These are phyloP conservation scores for Saturnispora saitoi DNA, from an alignment of 805 yeast species.

Conservation along the genomic window DNA sequence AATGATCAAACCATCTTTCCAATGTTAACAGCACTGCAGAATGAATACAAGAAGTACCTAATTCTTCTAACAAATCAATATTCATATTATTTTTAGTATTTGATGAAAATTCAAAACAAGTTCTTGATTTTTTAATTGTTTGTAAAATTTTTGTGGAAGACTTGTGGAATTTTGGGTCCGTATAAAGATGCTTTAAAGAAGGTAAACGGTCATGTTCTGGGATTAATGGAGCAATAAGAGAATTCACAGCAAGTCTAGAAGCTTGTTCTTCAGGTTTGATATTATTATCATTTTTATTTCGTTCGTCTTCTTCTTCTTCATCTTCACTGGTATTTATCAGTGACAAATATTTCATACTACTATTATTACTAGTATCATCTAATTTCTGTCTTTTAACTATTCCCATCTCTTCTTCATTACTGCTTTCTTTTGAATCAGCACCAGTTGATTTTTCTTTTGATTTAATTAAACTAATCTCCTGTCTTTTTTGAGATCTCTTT, in stretches of 20 bases:
- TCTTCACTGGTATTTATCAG: not conserved
- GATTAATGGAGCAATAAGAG: constrained; percentile 35
- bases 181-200: constrained; percentile 20
- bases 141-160: constrained; percentile 28
- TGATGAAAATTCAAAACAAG: constrained; percentile 42
- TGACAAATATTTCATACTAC: not conserved
- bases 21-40: constrained; percentile 53
- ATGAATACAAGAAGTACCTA: constrained; percentile 51
- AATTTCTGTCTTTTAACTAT: constrained; percentile 4
- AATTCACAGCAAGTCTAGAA: constrained; percentile 40
- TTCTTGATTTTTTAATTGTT: constrained; percentile 51
- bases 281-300: not conserved
- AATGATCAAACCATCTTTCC: constrained; percentile 51
- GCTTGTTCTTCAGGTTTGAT: constrained; percentile 18
- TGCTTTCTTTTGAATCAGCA: not conserved
- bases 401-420: constrained; percentile 5
- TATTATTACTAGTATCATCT: not conserved
- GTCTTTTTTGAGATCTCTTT: constrained; percentile 47
- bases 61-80: constrained; percentile 39
- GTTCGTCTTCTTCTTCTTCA: not conserved
- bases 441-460: not conserved
- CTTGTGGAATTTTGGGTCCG: constrained; percentile 21
- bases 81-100: constrained; percentile 10
- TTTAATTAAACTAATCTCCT: constrained; percentile 18
- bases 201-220: constrained; percentile 19